Conservation (phyloP, 192 early-diverging fungal species). For the Paraglomus occultum region DNA sequence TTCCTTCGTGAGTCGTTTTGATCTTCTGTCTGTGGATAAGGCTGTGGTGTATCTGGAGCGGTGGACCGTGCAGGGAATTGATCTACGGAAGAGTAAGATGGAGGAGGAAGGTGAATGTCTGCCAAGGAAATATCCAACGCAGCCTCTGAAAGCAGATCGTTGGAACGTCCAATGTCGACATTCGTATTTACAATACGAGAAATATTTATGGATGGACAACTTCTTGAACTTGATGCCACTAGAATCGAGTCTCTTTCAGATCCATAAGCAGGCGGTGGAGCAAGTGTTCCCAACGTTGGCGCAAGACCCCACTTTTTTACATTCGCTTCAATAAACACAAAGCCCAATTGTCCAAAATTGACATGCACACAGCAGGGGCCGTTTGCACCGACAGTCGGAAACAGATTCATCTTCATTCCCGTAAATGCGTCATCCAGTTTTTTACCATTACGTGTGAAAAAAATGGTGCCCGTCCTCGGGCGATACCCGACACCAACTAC, state of each 20-base stretch:
- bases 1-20: conserved; percentile 26
- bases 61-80: conserved; percentile 20
- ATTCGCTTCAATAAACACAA: conserved; percentile 83
- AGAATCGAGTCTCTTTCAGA: conserved; percentile 67
- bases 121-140: conserved; percentile 32
- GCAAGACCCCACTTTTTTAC: conserved; percentile 83
- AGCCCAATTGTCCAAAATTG: conserved; percentile 78
- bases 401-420: conserved; percentile 69
- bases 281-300: conserved; percentile 63
- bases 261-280: conserved; percentile 77
- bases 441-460: conserved; percentile 76
- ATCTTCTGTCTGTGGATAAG: conserved; percentile 25
- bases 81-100: conserved; percentile 41
- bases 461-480: conserved; percentile 68
- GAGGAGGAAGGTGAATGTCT: conserved; percentile 40
- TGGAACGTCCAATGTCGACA: neutral
- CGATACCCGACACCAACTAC: conserved; percentile 78
- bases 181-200: conserved; percentile 15
- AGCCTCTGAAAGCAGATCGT: conserved; percentile 10
- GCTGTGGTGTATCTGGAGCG: conserved; percentile 17
- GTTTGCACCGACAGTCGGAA: conserved; percentile 60
- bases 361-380: conserved; percentile 59
- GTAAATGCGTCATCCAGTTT: conserved; percentile 66
- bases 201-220: conserved; percentile 25
- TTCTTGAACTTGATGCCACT: conserved; percentile 42